phyloP scores from a whole-genome alignment of 2,329 filamentous ascomycete species.

The Aspergillus texensis region DNA sequence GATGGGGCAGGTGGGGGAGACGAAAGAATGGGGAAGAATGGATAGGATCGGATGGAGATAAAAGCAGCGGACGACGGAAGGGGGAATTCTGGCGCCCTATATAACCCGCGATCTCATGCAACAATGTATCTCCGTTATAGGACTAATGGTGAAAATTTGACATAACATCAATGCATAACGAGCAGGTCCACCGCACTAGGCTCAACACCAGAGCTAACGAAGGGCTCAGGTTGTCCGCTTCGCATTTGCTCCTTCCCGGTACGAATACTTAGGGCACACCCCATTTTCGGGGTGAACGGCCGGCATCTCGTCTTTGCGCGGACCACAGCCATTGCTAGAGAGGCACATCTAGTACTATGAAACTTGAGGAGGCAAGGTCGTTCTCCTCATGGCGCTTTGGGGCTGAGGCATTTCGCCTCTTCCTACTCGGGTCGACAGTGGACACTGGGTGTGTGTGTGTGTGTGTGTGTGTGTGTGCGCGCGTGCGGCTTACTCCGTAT shows the following conservation, averaged over 20 bases:
- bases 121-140: neutral
- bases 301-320: neutral
- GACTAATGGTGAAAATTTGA: neutral
- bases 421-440: neutral
- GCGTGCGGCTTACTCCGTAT: neutral
- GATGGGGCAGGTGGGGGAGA: neutral
- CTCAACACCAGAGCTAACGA: neutral
- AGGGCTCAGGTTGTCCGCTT: neutral
- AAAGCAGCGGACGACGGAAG: neutral
- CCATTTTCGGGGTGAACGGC: neutral
- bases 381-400: neutral
- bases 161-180: neutral
- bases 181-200: neutral
- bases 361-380: neutral
- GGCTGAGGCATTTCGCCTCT: neutral
- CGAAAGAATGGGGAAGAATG: neutral
- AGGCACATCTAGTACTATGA: neutral
- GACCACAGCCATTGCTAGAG: neutral
- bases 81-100: neutral
- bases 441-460: neutral
- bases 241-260: neutral
- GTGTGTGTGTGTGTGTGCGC: too few species aligned
- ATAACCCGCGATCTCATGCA: neutral
- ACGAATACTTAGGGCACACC: neutral
- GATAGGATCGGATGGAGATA: neutral